Evolutionary conservation across 306 rosid genomes (phyloP).

Genomic region (Citrullus mucosospermus): DNA sequence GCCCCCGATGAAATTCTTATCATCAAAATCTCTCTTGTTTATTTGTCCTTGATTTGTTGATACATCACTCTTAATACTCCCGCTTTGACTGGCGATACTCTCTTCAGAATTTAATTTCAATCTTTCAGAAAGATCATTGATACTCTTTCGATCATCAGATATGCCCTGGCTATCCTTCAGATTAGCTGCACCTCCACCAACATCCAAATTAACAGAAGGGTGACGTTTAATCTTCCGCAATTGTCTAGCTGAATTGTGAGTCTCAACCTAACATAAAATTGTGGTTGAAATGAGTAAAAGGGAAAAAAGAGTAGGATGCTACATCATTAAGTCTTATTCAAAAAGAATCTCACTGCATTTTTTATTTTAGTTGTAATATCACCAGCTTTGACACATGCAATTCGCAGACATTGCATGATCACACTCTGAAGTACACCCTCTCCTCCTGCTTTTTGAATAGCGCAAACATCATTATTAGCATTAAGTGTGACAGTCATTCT

Average conservation of each 20-base stretch:
- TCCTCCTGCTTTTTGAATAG: conserved; percentile 92
- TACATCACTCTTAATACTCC: conserved; percentile 22
- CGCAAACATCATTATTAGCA: conserved; percentile 72
- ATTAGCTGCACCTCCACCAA: conserved; percentile 25
- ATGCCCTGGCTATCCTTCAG: conserved; percentile 16
- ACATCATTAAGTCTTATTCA: not conserved
- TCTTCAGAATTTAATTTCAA: conserved; percentile 27
- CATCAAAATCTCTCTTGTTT: conserved; percentile 25
- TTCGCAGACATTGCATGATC: conserved; percentile 71
- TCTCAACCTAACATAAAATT: conserved; percentile 43
- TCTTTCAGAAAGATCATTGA: conserved; percentile 13
- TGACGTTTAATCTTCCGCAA: conserved; percentile 62
- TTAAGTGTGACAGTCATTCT: conserved; percentile 85
- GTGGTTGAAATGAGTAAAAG: not conserved
- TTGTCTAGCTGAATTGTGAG: conserved; percentile 47
- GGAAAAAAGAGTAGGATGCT: not conserved
- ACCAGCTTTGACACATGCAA: conserved; percentile 73
- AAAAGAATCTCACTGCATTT: conserved; percentile 50
- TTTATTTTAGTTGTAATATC: conserved; percentile 65
- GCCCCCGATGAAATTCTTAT: conserved; percentile 49
- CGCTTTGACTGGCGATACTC: conserved; percentile 7
- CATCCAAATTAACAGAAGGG: conserved; percentile 33
- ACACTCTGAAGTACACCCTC: conserved; percentile 48
- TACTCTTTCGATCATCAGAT: conserved; percentile 21
- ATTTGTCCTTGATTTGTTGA: conserved; percentile 25